A percentile compares a stretch with the other conserved stretches of the same genome.
These are phyloP conservation scores for Talaromyces sp. DNA, from an alignment of 2,329 filamentous ascomycete species.

Conservation along the genomic window DNA sequence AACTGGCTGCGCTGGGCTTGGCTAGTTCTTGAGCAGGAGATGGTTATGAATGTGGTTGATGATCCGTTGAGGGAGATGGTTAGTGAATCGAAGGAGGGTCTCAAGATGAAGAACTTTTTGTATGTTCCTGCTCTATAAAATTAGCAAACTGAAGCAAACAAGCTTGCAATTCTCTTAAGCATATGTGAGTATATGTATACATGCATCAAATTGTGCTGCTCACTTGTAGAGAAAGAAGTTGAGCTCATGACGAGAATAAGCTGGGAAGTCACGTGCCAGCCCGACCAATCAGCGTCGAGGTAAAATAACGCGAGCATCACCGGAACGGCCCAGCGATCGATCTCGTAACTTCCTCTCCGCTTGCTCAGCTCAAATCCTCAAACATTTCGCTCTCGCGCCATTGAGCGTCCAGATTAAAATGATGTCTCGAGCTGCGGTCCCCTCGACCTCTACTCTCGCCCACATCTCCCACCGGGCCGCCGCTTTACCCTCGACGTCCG, in stretches of 20 bases:
- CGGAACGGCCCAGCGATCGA: slow-evolving; percentile 2
- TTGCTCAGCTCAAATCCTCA: slow-evolving; percentile 4
- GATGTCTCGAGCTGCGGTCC: slow-evolving; percentile 46
- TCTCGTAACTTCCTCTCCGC: slow-evolving; percentile 13
- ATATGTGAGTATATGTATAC: too few species aligned
- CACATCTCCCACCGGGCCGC: slow-evolving; percentile 41
- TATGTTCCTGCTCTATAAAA: slow-evolving; percentile 34
- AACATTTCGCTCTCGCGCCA: slow-evolving; percentile 26
- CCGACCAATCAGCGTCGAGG: slow-evolving; percentile 33
- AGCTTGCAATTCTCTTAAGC: background rate
- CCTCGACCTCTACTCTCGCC: slow-evolving; percentile 40
- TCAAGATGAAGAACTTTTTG: slow-evolving; percentile 31
- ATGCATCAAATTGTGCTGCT: too few species aligned
- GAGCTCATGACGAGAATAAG: background rate
- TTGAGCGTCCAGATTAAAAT: slow-evolving; percentile 39
- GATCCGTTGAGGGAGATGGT: slow-evolving; percentile 33
- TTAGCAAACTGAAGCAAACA: background rate
- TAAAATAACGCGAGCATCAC: slow-evolving; percentile 29
- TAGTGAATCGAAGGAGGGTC: background rate
- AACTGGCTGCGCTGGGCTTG: slow-evolving; percentile 44
- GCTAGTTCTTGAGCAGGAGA: slow-evolving; percentile 40
- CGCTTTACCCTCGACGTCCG: slow-evolving; percentile 26
- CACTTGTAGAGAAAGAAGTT: too few species aligned
- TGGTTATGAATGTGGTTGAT: slow-evolving; percentile 34
- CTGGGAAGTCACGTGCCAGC: slow-evolving; percentile 27